Evolutionary conservation across 257 asterid genomes (phyloP).

Genomic region (Phtheirospermum japonicum): DNA sequence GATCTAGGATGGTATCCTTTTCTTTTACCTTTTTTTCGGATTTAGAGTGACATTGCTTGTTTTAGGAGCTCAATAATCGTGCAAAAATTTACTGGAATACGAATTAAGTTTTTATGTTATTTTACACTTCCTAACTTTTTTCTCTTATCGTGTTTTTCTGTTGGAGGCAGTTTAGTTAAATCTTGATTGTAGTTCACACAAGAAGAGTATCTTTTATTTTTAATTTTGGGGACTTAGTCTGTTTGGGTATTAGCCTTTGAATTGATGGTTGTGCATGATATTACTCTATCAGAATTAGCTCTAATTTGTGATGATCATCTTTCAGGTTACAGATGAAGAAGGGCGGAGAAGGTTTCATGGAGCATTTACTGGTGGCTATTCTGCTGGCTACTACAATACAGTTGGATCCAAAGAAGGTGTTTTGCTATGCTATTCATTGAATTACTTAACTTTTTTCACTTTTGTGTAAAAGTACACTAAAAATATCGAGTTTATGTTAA

Average conservation of each 20-base stretch:
- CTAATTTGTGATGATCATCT: constrained; percentile 14
- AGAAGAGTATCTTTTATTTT: background rate
- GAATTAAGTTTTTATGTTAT: background rate
- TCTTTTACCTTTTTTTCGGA: background rate
- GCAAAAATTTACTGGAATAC: background rate
- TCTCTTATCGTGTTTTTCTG: background rate
- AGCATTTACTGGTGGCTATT: constrained; percentile 92
- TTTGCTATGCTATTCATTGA: constrained; percentile 12
- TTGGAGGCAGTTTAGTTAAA: constrained; percentile 2
- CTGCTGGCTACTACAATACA: constrained; percentile 85
- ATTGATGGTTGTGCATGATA: no score
- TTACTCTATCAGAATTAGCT: constrained; percentile 1
- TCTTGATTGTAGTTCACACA: background rate
- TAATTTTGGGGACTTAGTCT: no score
- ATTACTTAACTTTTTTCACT: constrained; percentile 2
- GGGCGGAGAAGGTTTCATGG: constrained; percentile 98
- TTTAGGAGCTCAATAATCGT: background rate
- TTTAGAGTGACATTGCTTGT: background rate
- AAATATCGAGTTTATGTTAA: background rate
- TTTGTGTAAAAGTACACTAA: background rate
- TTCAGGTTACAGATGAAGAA: constrained; percentile 87
- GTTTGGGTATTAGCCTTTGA: no score
- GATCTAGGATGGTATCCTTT: background rate
- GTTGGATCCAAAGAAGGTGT: constrained; percentile 95
- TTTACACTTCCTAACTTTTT: background rate